Evolutionary conservation across 768 basidiomycete genomes (phyloP), one percentile per base, ranked within the genome.

Genomic region (Pholiota molesta): DNA sequence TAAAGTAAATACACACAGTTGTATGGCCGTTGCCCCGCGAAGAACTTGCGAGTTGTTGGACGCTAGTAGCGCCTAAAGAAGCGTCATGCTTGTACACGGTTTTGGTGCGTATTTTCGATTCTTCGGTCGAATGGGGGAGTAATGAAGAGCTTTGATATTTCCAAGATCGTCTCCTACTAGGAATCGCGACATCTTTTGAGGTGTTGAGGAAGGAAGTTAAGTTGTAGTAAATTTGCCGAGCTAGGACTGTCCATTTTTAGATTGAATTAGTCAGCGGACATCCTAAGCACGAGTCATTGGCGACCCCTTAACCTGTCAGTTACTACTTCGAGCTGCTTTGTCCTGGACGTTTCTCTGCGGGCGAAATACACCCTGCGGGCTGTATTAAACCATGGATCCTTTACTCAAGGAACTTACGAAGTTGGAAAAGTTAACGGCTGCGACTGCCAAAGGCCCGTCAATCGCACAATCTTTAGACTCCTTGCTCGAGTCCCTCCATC

Each of bases 111-210:
- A 73, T 69, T 56, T 79, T 82, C 59, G 69, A 64, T 51, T 76
- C 71, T 8, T 66, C 55, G 16, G 72, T 63, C 11, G 65, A 11
- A 72, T 68, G 17, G 75, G 66, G 3, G 71, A 57, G 66, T 83
- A 89, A 10, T 67, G 74, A 59, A 91, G 68, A 8, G 84, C 73
- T 75, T 93, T 93, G 61, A 94, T 82, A 60, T 83, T 85, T 19
- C 92, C 93, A 33, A 91, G 85, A 65, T 92, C 89, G 75, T 94
- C 93, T 64, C 91, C 93, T 49, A 86, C 73, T 55, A 92, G 75
- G 74, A 93, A 92, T 61, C 82, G 83, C 71, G 85, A 76, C 89
- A 91, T 92, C 55, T 61, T 66, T 23, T 63, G 57, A 59, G 44
- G 42, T 21, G 8, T 21, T 37, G 63, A 54, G 14, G 31, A 62